Evolutionary conservation across 2,329 filamentous ascomycete species (phyloP).

Genomic region (Drechslerella stenobrocha): DNA sequence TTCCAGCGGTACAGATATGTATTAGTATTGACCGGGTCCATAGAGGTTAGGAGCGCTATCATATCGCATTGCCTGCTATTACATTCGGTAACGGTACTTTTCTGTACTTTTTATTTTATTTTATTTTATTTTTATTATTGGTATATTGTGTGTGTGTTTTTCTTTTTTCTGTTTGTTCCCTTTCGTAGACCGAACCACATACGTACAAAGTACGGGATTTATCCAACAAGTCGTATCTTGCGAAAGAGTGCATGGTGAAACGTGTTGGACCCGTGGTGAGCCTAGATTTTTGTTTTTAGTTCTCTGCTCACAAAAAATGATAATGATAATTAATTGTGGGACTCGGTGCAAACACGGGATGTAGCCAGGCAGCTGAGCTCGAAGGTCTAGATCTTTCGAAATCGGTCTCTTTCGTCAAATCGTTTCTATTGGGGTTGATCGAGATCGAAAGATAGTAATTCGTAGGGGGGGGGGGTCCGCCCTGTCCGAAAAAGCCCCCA

Average conservation of each 20-base stretch:
- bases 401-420: slow-evolving; percentile 9
- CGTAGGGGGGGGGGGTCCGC: slow-evolving; percentile 11
- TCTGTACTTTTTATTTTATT: no score
- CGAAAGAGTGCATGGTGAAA: slow-evolving; percentile 30
- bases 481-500: slow-evolving; percentile 1
- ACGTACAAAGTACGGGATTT: slow-evolving; percentile 16
- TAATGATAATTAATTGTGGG: slow-evolving; percentile 47
- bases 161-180: no score
- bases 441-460: no score
- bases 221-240: slow-evolving; percentile 33
- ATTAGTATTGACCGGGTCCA: no score
- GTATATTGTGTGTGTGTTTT: no score
- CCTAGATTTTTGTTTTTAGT: slow-evolving; percentile 43
- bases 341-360: slow-evolving; percentile 45
- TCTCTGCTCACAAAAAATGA: no score
- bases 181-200: no score
- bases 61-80: slow-evolving; percentile 7
- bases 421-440: no score
- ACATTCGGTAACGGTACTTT: slow-evolving; percentile 25
- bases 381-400: slow-evolving; percentile 48
- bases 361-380: slow-evolving; percentile 17
- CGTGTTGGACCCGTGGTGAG: slow-evolving; percentile 42
- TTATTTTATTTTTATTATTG: no score
- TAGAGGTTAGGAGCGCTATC: background rate
- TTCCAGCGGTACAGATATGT: no score